Conservation (phyloP, 2,329 filamentous ascomycete species). For the Nigrograna mackinnonii region DNA sequence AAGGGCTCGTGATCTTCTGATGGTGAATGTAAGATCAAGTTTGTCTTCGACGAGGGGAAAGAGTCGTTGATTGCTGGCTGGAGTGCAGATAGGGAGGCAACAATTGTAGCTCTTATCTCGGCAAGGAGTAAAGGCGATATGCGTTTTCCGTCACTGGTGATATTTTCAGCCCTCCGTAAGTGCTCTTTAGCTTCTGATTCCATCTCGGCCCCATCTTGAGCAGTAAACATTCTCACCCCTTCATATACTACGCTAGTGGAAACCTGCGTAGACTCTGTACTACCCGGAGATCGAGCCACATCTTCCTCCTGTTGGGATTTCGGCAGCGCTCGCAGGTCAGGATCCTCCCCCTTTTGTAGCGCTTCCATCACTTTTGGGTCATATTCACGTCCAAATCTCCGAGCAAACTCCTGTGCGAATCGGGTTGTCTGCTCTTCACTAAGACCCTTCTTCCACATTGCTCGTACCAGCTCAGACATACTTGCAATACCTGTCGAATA, state of each 20-base stretch:
- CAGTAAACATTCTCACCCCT: background rate
- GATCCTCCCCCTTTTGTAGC: constrained; percentile 7
- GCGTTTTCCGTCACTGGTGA: constrained; percentile 8
- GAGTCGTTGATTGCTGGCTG: constrained; percentile 42
- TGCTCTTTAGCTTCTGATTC: background rate
- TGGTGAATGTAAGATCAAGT: constrained; percentile 64
- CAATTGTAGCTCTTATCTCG: constrained; percentile 56
- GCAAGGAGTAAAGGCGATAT: constrained; percentile 31
- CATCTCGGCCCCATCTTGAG: background rate
- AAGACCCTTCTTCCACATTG: constrained; percentile 11
- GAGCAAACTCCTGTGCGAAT: constrained; percentile 13
- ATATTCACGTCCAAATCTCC: constrained; percentile 6
- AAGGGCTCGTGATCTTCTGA: constrained; percentile 57
- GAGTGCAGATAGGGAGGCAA: constrained; percentile 49
- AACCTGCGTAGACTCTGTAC: background rate
- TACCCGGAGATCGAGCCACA: background rate
- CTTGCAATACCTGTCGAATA: constrained; percentile 15
- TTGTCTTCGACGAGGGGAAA: constrained; percentile 56
- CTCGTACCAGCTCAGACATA: constrained; percentile 22
- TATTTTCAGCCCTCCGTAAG: constrained; percentile 3
- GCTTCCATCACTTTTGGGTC: constrained; percentile 5
- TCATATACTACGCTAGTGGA: background rate
- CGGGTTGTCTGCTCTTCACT: constrained; percentile 7
- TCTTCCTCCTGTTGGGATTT: background rate
- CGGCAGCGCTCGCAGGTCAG: too few relatives aligned